These are phyloP conservation scores for Delonix regia DNA, from an alignment of 306 rosid genomes.

Conservation along the genomic window DNA sequence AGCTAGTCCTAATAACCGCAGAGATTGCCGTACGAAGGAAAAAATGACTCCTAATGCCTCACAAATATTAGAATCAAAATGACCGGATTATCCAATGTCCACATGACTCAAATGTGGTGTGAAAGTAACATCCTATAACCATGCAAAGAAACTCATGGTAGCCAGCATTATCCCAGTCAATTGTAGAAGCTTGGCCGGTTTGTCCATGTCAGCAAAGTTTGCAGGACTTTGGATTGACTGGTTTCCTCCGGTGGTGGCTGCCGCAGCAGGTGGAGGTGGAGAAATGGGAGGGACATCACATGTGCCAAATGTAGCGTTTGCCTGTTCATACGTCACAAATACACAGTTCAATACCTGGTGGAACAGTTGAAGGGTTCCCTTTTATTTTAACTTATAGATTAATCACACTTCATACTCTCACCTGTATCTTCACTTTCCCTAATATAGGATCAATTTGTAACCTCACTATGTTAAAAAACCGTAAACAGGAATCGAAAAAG, in stretches of 20 bases:
- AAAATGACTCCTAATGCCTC: slow-evolving; percentile 35
- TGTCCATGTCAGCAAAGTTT: slow-evolving; percentile 40
- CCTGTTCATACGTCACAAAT: slow-evolving; percentile 49
- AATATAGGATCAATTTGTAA: slow-evolving; percentile 1
- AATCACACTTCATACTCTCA: not conserved
- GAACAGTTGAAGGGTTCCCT: not conserved
- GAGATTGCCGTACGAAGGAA: slow-evolving; percentile 24
- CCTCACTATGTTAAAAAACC: not conserved
- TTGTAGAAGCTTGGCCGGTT: slow-evolving; percentile 49
- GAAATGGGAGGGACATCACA: slow-evolving; percentile 80
- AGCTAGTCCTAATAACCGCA: slow-evolving; percentile 25
- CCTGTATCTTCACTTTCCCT: not conserved
- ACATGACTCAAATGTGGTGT: slow-evolving; percentile 34
- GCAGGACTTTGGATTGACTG: slow-evolving; percentile 15
- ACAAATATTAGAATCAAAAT: slow-evolving; percentile 37
- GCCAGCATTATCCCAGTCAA: slow-evolving; percentile 48
- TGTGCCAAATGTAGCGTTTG: slow-evolving; percentile 61
- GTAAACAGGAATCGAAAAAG: slow-evolving; percentile 1
- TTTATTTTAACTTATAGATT: not conserved
- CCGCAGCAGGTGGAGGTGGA: slow-evolving; percentile 92
- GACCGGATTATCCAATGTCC: slow-evolving; percentile 29
- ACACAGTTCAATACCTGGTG: not conserved
- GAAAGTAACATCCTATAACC: slow-evolving; percentile 41
- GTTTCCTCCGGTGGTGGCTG: not conserved
- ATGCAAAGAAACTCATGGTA: slow-evolving; percentile 35